Conservation (phyloP, 768 basidiomycete species). For the Sarcodon aspratus region DNA sequence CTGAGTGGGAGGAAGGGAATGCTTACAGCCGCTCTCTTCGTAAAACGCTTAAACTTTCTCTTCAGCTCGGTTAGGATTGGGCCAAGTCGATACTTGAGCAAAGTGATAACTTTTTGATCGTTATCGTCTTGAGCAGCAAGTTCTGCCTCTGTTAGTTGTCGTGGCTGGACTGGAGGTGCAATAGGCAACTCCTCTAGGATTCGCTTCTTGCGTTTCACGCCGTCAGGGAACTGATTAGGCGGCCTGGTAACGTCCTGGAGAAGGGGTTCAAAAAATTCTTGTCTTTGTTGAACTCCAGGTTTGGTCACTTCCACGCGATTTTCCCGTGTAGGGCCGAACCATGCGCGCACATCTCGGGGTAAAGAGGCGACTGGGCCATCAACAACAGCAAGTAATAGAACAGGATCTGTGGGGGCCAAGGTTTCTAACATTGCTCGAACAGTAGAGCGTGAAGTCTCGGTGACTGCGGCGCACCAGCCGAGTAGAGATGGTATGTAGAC, state of each 20-base stretch:
- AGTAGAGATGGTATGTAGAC: slow-evolving; percentile 87
- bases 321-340: slow-evolving; percentile 78
- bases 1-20: neutral
- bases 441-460: slow-evolving; percentile 76
- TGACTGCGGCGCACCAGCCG: slow-evolving; percentile 77
- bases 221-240: slow-evolving; percentile 86
- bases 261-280: slow-evolving; percentile 66
- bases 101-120: slow-evolving; percentile 65
- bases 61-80: slow-evolving; percentile 83
- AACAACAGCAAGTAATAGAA: slow-evolving; percentile 84
- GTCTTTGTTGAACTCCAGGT: slow-evolving; percentile 47
- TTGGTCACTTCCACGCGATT: slow-evolving; percentile 55
- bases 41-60: slow-evolving; percentile 86
- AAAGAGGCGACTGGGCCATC: slow-evolving; percentile 64
- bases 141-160: slow-evolving; percentile 73
- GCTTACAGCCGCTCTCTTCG: slow-evolving; percentile 66
- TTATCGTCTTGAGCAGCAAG: slow-evolving; percentile 73
- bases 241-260: slow-evolving; percentile 59
- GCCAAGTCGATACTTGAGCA: slow-evolving; percentile 85
- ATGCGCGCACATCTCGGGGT: slow-evolving; percentile 73
- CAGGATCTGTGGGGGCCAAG: slow-evolving; percentile 82
- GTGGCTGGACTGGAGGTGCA: slow-evolving; percentile 84
- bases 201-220: slow-evolving; percentile 71
- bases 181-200: slow-evolving; percentile 77
- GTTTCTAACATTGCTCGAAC: slow-evolving; percentile 88